A percentile compares a stretch with the other conserved stretches of the same genome.
Evolutionary conservation across 2,329 filamentous ascomycete genomes (phyloP).

Genomic region (Ascochyta pisi): DNA sequence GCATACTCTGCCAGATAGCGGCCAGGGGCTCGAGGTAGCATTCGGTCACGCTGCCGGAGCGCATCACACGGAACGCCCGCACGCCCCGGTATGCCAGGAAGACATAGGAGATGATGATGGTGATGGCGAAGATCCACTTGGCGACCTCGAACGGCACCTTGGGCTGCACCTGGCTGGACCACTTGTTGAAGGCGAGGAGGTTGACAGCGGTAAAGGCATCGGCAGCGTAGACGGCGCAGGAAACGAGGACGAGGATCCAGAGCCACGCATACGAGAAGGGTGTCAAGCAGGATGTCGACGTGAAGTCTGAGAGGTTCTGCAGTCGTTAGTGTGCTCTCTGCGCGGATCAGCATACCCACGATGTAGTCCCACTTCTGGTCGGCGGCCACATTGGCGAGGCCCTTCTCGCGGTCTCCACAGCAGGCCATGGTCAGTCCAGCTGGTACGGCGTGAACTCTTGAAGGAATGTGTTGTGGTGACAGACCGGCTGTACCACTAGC

Average conservation of each 20-base stretch:
- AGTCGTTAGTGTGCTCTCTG: constrained; percentile 25
- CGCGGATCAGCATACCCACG: constrained; percentile 58
- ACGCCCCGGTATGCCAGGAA: constrained; percentile 83
- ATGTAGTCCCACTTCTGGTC: constrained; percentile 86
- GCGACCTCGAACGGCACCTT: constrained; percentile 77
- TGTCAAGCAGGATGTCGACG: constrained; percentile 77
- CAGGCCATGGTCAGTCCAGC: constrained; percentile 50
- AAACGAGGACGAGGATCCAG: constrained; percentile 79
- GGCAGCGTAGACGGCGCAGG: constrained; percentile 83
- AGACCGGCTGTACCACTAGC: constrained; percentile 49
- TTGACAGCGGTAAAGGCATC: constrained; percentile 95
- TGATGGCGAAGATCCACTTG: constrained; percentile 94
- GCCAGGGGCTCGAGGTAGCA: constrained; percentile 90
- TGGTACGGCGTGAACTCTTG: constrained; percentile 25
- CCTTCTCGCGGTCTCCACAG: constrained; percentile 50
- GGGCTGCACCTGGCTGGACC: constrained; percentile 84
- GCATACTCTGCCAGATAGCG: constrained; percentile 81
- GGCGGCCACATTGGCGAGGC: constrained; percentile 47
- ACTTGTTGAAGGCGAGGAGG: constrained; percentile 84
- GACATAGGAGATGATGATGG: constrained; percentile 88
- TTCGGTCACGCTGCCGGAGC: constrained; percentile 83
- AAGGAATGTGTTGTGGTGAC: constrained; percentile 40
- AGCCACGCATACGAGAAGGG: constrained; percentile 84
- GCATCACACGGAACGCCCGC: constrained; percentile 80
- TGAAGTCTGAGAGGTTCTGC: constrained; percentile 74